Evolutionary conservation across 148 eudicot genomes (phyloP).

Genomic region (Cornus florida): DNA sequence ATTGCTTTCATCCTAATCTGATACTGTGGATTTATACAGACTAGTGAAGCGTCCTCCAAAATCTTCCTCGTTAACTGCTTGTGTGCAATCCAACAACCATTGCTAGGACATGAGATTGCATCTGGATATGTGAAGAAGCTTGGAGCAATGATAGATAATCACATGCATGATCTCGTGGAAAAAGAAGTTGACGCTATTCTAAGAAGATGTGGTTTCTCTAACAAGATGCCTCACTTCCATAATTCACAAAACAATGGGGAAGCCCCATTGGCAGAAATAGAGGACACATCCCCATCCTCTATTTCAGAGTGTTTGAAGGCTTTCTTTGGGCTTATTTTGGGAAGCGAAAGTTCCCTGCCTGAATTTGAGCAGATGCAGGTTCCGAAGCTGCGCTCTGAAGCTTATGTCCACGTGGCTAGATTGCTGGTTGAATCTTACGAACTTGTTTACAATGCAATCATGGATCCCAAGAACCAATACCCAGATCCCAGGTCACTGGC

Average conservation of each 20-base stretch:
- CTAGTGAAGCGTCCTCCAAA: constrained; percentile 76
- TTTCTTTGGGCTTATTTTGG: constrained; percentile 83
- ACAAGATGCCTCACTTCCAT: constrained; percentile 76
- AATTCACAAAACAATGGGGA: constrained; percentile 22
- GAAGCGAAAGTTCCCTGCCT: constrained; percentile 81
- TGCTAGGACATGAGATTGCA: constrained; percentile 73
- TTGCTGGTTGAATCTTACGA: constrained; percentile 82
- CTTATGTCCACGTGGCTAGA: constrained; percentile 62
- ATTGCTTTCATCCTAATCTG: constrained; percentile 11
- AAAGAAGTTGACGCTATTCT: constrained; percentile 82
- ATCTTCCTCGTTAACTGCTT: constrained; percentile 95
- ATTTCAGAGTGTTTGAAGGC: constrained; percentile 79
- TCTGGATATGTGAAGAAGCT: constrained; percentile 74
- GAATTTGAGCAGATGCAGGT: constrained; percentile 93
- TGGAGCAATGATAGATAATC: constrained; percentile 61
- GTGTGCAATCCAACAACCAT: constrained; percentile 88
- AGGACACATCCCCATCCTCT: constrained; percentile 73
- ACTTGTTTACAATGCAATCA: constrained; percentile 64
- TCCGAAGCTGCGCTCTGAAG: constrained; percentile 86
- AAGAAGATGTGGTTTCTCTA: constrained; percentile 64
- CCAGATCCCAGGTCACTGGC: constrained; percentile 92
- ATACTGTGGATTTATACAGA: constrained; percentile 44
- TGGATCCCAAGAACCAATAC: constrained; percentile 74
- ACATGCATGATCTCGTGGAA: constrained; percentile 61
- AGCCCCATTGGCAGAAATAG: constrained; percentile 62